Evolutionary conservation across 352 stramenopile species (phyloP).

Genomic region (Phytophthora colocasiae): DNA sequence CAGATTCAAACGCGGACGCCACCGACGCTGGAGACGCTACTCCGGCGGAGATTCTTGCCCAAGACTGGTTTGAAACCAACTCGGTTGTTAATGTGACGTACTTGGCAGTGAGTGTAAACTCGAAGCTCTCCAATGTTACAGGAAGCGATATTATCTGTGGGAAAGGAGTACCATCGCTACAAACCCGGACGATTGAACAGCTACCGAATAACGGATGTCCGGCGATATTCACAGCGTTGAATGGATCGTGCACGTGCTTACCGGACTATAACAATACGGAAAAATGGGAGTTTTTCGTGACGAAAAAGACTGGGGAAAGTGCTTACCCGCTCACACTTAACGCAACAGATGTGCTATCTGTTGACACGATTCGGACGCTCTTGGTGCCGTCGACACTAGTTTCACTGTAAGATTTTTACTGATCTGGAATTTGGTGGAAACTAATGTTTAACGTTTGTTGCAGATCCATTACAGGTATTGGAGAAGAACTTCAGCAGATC

Average conservation of each 20-base stretch:
- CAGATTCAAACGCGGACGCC: not conserved
- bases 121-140: slow-evolving; percentile 37
- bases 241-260: slow-evolving; percentile 57
- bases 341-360: slow-evolving; percentile 29
- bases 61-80: slow-evolving; percentile 48
- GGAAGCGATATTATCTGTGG: slow-evolving; percentile 40
- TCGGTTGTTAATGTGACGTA: slow-evolving; percentile 41
- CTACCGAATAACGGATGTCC: slow-evolving; percentile 49
- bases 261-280: slow-evolving; percentile 25
- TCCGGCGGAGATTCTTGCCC: slow-evolving; percentile 28
- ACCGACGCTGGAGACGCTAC: slow-evolving; percentile 6
- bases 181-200: slow-evolving; percentile 28
- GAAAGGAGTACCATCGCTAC: slow-evolving; percentile 40
- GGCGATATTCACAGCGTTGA: slow-evolving; percentile 39
- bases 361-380: slow-evolving; percentile 45
- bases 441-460: not conserved
- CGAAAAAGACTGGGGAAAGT: slow-evolving; percentile 9
- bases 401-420: slow-evolving; percentile 31
- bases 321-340: slow-evolving; percentile 21
- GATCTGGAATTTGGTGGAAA: not conserved
- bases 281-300: slow-evolving; percentile 45
- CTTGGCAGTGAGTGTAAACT: slow-evolving; percentile 39
- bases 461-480: slow-evolving; percentile 33
- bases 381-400: slow-evolving; percentile 40
- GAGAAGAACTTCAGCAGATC: slow-evolving; percentile 27